Conservation (phyloP, 2,329 filamentous ascomycete genomes). For the Alternaria brassicae region DNA sequence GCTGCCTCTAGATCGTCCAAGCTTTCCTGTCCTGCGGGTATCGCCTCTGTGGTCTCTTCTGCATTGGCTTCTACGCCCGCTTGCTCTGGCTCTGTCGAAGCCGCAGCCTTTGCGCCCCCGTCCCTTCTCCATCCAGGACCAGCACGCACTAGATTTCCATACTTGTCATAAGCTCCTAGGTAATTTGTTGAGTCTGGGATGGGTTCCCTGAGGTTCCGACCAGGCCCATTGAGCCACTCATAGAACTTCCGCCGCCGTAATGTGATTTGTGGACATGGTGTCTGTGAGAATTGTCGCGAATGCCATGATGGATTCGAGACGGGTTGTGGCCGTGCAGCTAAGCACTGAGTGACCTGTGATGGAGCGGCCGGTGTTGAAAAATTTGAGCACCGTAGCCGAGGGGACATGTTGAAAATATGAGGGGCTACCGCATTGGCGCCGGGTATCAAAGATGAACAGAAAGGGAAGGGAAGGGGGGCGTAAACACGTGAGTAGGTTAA, state of each 20-base stretch:
- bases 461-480: conserved; percentile 10
- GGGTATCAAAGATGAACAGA: conserved; percentile 8
- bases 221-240: conserved; percentile 65
- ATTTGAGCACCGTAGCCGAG: conserved; percentile 43
- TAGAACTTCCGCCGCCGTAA: conserved; percentile 63
- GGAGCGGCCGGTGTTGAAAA: conserved; percentile 32
- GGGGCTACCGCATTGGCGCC: conserved; percentile 41
- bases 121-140: conserved; percentile 31
- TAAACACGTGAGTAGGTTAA: conserved; percentile 16
- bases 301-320: conserved; percentile 30
- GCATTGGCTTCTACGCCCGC: conserved; percentile 17
- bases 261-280: conserved; percentile 53
- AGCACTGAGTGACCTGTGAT: conserved; percentile 22
- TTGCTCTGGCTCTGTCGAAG: conserved; percentile 10
- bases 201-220: conserved; percentile 57
- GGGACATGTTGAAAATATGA: conserved; percentile 38
- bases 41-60: conserved; percentile 28
- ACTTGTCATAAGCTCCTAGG: conserved; percentile 60
- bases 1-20: conserved; percentile 40
- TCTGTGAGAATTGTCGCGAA: conserved; percentile 48
- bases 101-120: conserved; percentile 26
- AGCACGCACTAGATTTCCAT: conserved; percentile 57
- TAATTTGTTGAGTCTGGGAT: conserved; percentile 62
- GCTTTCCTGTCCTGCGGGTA: conserved; percentile 38
- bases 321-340: conserved; percentile 32